Base-by-base conservation (phyloP, 2,329 filamentous ascomycete species). In the Colletotrichum viniferum region DNA sequence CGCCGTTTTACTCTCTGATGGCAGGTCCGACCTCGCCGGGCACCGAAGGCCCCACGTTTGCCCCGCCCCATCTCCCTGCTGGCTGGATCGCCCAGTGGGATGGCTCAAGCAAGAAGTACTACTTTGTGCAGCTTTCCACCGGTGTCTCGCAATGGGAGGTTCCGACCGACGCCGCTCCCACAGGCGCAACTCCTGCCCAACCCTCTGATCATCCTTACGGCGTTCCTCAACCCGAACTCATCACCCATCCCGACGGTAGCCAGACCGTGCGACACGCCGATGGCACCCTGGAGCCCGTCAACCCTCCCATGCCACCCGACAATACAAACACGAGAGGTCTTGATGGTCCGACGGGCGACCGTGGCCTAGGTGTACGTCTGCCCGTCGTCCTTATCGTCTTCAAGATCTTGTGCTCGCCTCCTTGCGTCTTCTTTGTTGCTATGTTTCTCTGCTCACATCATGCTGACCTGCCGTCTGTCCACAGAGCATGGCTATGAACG, bases 11-110 rank as follows among this genome's bases (percentile, higher is more conserved):
- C 32, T 74, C 71, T 56, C 36, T 43, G 36, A 92, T 92, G 90
- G 86, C 89, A 81, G 90, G 90, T 80, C 87, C 90, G 81, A 86
- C 87, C 79, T 91, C 90, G 78, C 90, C 90, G 77, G 87, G 88
- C 83, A 87, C 88, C 83, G 89, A 90, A 81, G 90, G 90, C 80
- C 90, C 90, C 78, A 89, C 89, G 80, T 91, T 87, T 79, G 88
- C 86, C 78, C 92, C 92, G 77, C 92, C 92, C 63, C 85, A 87
- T 62, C 87, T 93, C 68, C 92, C 92, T 65, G 85, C 90, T 14
- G 92, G 92, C 80, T 94, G 92, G 92, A 93, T 93, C 80, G 91
- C 92, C 74, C 92, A 94, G 85, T 94, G 92, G 92, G 92, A 94
- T 81, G 90, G 88, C 77, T 81, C 87, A 72, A 91, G 88, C 82